A percentile compares a stretch with the other conserved stretches of the same genome.
Conservation (phyloP, 2,329 filamentous ascomycete genomes). For the Arthrobotrys conoides region DNA sequence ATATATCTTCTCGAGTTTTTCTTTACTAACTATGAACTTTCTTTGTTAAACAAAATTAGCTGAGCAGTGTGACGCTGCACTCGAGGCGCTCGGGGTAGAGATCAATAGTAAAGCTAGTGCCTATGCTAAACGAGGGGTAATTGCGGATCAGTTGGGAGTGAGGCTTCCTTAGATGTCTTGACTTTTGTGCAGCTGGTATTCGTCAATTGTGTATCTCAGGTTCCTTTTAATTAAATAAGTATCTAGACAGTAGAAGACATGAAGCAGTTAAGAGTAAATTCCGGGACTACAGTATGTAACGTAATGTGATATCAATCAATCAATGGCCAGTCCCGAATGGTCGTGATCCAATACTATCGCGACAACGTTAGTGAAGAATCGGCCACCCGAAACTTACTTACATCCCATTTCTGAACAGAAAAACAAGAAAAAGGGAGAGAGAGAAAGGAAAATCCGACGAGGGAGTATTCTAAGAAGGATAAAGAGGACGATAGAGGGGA, state of each 20-base stretch:
- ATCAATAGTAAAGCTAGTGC: background rate
- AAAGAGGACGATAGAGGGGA: background rate
- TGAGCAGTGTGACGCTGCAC: slow-evolving; percentile 3
- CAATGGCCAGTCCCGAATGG: background rate
- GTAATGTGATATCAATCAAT: too few species aligned
- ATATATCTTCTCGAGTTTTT: too few species aligned
- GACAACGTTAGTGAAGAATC: background rate
- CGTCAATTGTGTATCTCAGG: too few species aligned
- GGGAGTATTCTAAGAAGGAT: background rate
- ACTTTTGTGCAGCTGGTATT: too few species aligned
- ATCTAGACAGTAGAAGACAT: background rate
- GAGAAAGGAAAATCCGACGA: background rate
- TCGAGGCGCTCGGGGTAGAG: background rate
- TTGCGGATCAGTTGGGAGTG: slow-evolving; percentile 4
- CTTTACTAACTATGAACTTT: background rate
- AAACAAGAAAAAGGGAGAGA: background rate
- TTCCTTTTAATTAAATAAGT: too few species aligned
- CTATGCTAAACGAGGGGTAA: slow-evolving; percentile 1
- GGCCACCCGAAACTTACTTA: background rate
- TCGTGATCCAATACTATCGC: slow-evolving; percentile 9
- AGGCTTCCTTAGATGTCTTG: slow-evolving; percentile 1
- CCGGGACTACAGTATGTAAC: too few species aligned
- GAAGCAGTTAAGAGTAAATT: background rate
- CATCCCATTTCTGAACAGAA: background rate
- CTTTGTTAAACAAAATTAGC: background rate